Conservation (phyloP, 805 yeast genomes). For the Cyberlindnera xishuangbannaensis region DNA sequence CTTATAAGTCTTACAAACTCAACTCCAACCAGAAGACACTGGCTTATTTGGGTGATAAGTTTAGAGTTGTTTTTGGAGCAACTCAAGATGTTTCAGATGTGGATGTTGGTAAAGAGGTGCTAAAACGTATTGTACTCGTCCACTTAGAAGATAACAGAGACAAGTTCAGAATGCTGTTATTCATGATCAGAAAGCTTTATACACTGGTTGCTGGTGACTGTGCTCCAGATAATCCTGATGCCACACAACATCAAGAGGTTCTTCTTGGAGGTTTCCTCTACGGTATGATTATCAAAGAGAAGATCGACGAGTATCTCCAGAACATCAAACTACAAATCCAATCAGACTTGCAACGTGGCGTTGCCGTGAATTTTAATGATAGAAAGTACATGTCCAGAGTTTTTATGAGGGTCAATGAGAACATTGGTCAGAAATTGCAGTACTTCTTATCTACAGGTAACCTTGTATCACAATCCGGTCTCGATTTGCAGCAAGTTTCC, state of each 20-base stretch:
- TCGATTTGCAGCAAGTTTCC: constrained; percentile 95
- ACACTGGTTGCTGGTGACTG: constrained; percentile 96
- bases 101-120: constrained; percentile 84
- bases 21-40: constrained; percentile 83
- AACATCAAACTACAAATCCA: constrained; percentile 67
- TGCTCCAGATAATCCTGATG: constrained; percentile 97
- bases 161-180: constrained; percentile 80
- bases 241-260: constrained; percentile 97
- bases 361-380: constrained; percentile 78
- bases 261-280: constrained; percentile 92
- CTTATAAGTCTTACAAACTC: constrained; percentile 76
- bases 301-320: constrained; percentile 86
- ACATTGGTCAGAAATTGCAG: constrained; percentile 90
- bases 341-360: constrained; percentile 73
- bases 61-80: constrained; percentile 88
- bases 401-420: constrained; percentile 76
- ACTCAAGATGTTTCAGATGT: constrained; percentile 83
- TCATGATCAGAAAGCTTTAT: constrained; percentile 94
- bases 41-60: constrained; percentile 92
- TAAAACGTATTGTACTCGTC: constrained; percentile 80
- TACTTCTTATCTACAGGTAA: constrained; percentile 97
- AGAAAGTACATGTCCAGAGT: constrained; percentile 78
- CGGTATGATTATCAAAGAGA: constrained; percentile 95
- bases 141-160: constrained; percentile 71
- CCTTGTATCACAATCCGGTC: constrained; percentile 92